Conservation (phyloP, 2,329 filamentous ascomycete genomes). For the Fusarium sp. region DNA sequence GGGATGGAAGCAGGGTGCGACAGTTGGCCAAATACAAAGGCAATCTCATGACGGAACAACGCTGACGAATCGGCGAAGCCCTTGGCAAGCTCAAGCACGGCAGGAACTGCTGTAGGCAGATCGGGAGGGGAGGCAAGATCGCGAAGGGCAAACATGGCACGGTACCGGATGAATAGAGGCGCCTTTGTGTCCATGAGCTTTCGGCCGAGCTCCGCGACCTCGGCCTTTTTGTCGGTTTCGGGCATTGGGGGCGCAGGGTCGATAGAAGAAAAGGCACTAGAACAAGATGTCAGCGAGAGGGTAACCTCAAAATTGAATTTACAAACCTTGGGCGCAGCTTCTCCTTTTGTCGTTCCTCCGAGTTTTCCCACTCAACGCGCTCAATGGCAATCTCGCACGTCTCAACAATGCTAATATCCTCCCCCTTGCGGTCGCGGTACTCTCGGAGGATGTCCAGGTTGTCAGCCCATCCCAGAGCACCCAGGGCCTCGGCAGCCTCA, state of each 20-base stretch:
- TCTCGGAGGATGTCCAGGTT: slow-evolving; percentile 80
- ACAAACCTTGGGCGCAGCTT: slow-evolving; percentile 83
- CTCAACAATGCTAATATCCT: slow-evolving; percentile 87
- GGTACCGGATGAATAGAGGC: slow-evolving; percentile 91
- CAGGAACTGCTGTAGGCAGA: slow-evolving; percentile 88
- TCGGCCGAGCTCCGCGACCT: slow-evolving; percentile 80
- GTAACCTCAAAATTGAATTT: slow-evolving; percentile 31
- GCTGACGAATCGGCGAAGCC: slow-evolving; percentile 89
- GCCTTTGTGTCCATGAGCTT: slow-evolving; percentile 81
- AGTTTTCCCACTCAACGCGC: slow-evolving; percentile 93
- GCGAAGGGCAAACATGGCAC: slow-evolving; percentile 97
- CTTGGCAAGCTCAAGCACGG: slow-evolving; percentile 85
- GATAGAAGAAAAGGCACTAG: slow-evolving; percentile 92
- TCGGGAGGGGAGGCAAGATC: slow-evolving; percentile 95
- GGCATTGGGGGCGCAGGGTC: slow-evolving; percentile 93
- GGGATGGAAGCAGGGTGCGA: slow-evolving; percentile 98
- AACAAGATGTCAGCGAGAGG: slow-evolving; percentile 46
- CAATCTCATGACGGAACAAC: slow-evolving; percentile 96
- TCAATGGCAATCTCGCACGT: slow-evolving; percentile 98
- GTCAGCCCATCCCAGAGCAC: slow-evolving; percentile 80
- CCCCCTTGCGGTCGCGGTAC: slow-evolving; percentile 79
- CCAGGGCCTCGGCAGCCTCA: slow-evolving; percentile 94
- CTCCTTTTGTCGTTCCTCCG: slow-evolving; percentile 76
- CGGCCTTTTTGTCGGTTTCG: slow-evolving; percentile 75
- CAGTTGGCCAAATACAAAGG: slow-evolving; percentile 97